Conservation (phyloP, 2,329 filamentous ascomycete genomes). For the Phaeomoniella chlamydospora region DNA sequence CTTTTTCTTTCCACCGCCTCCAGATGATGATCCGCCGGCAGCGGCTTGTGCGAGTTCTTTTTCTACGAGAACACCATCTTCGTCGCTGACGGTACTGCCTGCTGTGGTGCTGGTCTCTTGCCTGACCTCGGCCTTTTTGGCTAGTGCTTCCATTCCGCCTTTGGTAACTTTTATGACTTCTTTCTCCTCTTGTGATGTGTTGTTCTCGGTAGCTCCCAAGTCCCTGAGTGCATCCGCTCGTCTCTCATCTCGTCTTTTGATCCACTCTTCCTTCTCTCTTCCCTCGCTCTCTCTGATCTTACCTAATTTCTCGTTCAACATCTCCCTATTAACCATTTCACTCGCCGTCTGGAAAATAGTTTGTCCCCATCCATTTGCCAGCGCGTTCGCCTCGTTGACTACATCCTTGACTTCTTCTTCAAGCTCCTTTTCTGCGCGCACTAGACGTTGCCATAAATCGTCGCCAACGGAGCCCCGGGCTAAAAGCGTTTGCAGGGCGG, state of each 20-base stretch:
- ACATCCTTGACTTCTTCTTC: slow-evolving; percentile 92
- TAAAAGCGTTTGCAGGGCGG: slow-evolving; percentile 66
- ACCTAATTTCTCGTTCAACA: slow-evolving; percentile 59
- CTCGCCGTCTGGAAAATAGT: slow-evolving; percentile 95
- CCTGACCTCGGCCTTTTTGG: slow-evolving; percentile 1
- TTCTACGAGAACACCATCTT: slow-evolving; percentile 69
- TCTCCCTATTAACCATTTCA: slow-evolving; percentile 78
- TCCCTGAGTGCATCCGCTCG: slow-evolving; percentile 72
- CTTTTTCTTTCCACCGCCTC: slow-evolving; percentile 27
- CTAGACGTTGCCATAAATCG: slow-evolving; percentile 86
- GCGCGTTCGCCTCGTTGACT: slow-evolving; percentile 86
- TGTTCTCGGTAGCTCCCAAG: slow-evolving; percentile 35
- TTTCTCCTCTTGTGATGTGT: slow-evolving; percentile 16
- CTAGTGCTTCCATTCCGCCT: not conserved
- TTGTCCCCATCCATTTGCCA: slow-evolving; percentile 79
- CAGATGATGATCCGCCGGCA: slow-evolving; percentile 8
- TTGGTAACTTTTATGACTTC: not conserved
- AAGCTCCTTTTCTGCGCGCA: slow-evolving; percentile 90
- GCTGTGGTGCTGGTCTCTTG: slow-evolving; percentile 1
- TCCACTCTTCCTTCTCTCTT: slow-evolving; percentile 84
- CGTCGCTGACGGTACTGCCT: slow-evolving; percentile 34
- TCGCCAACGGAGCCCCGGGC: slow-evolving; percentile 90
- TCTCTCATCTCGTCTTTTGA: slow-evolving; percentile 61
- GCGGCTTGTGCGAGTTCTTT: slow-evolving; percentile 10
- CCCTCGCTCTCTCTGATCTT: slow-evolving; percentile 58